Base-by-base conservation (phyloP, 345 rosid species). In the Erucastrum elatum region DNA sequence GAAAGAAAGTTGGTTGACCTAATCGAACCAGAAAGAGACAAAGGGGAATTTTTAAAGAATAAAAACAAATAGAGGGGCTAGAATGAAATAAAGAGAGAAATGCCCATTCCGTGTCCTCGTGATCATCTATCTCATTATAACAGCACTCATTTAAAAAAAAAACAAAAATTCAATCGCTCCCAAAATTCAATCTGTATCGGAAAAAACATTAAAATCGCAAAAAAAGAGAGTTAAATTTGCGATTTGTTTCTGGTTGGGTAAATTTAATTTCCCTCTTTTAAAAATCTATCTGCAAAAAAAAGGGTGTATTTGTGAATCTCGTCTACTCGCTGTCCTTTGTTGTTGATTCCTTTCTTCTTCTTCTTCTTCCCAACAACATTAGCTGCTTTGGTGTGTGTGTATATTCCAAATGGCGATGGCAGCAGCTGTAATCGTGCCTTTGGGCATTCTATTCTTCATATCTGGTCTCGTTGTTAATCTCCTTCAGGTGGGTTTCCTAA, bases 391-490 rank as follows among this genome's bases (percentile, higher is more conserved):
- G 72, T 65, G 51, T 29, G 58, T 35, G n/a, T n/a, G n/a, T n/a
- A n/a, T n/a, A 8, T 21, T 76, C 71, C 8, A 13, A 3, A 94
- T 93, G 98, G 93, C 86, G 86, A 75, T 91, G 68, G 96, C 94
- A 69, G 97, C 90, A 71, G 89, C 88, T 77, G 89, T 86, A 39
- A 77, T 93, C 78, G 91, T 95, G 74, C 98, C 98, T 37, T 66
- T 93, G 75, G 88, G 98, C 34, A 66, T 93, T 64, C 89, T 95
- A 66, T 95, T 93, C 87, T 83, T 93, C 81, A 30, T 85, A 80
- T 95, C 99, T 58, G 99, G 99, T 75, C 94, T 95, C 82, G 81
- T 83, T 66, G 91, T 93, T 34, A 95, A 95, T 86, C 88, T 95
- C 63, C 16, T 95, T 35, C 99, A 95, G 98, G 99, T 94, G 89